Evolutionary conservation across 306 rosid genomes (phyloP), one percentile per base, ranked within the genome.

Genomic region (Begonia fuchsioides): DNA sequence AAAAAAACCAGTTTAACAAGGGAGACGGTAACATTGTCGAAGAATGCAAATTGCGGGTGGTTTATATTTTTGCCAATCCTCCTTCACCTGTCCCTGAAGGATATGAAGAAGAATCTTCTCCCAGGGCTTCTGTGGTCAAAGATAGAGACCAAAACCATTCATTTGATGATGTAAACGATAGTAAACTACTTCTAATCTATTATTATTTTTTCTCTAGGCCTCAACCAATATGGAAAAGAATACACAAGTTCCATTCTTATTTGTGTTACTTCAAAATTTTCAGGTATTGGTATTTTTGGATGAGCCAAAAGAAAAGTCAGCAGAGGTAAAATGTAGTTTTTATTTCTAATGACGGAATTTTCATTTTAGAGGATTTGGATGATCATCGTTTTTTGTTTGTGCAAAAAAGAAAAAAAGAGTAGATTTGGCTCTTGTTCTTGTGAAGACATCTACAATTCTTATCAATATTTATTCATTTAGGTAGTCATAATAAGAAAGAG

Each of bases 11-110:
- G 75, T 73, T 73, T 53, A 68, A 59, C 75, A 68, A 68, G 68
- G 69, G 56, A 47, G 63, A 53, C 41, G 72, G 75, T 38, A 68
- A 64, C 12, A 51, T 26, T 8, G 68, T 64, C n/a, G 79, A 65
- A 16, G 79, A 64, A 50, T 56, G 53, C 55, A 73, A 64, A 52
- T 50, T 73, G 72, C 62, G 79, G 47, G 79, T 73, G 17, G 39
- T 55, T 46, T 74, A 69, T 65, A 44, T 62, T 58, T 62, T 62
- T 51, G 72, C 76, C 3, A 69, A 69, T 49, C 76, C 76, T 43
- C 76, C 80, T 0, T 69, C 72, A 10, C 73, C 80, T 44, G 69
- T 74, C 11, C 73, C 72, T 9, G 70, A 74, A 58, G 80, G 67
- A 51, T 46, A 75, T 13, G 76, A 65, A 17, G 76, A 69, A 57